These are phyloP conservation scores for Dactylonectria macrodidyma DNA, from an alignment of 2,329 filamentous ascomycete species.

Conservation along the genomic window DNA sequence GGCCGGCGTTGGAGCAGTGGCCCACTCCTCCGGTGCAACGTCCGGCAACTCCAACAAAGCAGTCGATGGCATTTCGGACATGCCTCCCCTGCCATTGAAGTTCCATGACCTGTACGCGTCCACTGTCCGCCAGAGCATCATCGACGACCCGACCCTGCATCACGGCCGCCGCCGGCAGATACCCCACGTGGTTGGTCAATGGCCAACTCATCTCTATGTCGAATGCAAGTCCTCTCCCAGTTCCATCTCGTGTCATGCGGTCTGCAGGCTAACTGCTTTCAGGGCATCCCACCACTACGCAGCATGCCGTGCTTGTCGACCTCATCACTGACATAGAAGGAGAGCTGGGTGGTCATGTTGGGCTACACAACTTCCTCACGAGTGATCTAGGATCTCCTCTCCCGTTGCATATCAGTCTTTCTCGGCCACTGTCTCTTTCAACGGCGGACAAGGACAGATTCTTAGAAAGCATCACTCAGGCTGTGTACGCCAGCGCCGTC, in stretches of 20 bases:
- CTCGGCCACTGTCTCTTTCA: constrained; percentile 81
- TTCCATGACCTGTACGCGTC: constrained; percentile 95
- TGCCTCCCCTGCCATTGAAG: constrained; percentile 82
- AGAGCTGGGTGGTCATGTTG: constrained; percentile 50
- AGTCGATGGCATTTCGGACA: constrained; percentile 40
- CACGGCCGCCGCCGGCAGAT: constrained; percentile 85
- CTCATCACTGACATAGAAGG: constrained; percentile 58
- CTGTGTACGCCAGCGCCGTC: constrained; percentile 52
- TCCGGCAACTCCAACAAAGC: constrained; percentile 19
- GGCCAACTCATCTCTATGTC: constrained; percentile 93
- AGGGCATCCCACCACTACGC: constrained; percentile 69
- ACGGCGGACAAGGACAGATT: constrained; percentile 82
- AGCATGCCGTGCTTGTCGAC: constrained; percentile 63
- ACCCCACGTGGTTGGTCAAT: constrained; percentile 90
- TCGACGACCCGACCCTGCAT: constrained; percentile 88
- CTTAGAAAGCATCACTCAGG: constrained; percentile 65
- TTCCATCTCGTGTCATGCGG: background rate
- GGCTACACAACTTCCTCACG: constrained; percentile 78
- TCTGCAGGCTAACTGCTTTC: constrained; percentile 15
- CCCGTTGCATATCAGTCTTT: constrained; percentile 93
- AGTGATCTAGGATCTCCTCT: constrained; percentile 84
- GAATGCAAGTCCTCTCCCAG: constrained; percentile 78
- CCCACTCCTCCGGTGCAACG: constrained; percentile 36
- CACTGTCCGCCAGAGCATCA: constrained; percentile 81
- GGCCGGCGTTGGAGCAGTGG: constrained; percentile 40